Percentiles rank a stretch among this genome's conserved stretches.
Evolutionary conservation across 2,329 filamentous ascomycete species (phyloP).

Genomic region (Fusarium tjaetaba): DNA sequence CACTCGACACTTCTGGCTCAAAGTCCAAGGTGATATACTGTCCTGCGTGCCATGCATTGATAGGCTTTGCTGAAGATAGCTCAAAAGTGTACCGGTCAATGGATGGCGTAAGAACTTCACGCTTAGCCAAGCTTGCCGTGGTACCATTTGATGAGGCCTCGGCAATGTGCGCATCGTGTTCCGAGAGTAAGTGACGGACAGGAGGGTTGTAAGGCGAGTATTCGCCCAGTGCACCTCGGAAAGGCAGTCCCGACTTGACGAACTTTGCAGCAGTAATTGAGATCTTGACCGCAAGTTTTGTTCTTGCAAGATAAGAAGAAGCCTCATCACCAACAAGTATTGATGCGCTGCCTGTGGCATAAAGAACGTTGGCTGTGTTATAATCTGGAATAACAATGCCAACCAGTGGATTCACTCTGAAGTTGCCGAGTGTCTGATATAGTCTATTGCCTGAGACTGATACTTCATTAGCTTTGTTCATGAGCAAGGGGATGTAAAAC

Average conservation of each 20-base stretch:
- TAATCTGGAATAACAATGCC: conserved; percentile 81
- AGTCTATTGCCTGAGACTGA: conserved; percentile 79
- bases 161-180: conserved; percentile 52
- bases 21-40: conserved; percentile 85
- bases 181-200: conserved; percentile 70
- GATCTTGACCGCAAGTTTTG: conserved; percentile 78
- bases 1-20: conserved; percentile 71
- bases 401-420: conserved; percentile 71
- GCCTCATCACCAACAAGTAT: conserved; percentile 74
- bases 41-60: conserved; percentile 68
- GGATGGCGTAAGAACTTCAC: conserved; percentile 70
- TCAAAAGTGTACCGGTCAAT: conserved; percentile 71
- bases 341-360: conserved; percentile 74
- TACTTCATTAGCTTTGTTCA: conserved; percentile 14
- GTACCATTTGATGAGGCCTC: conserved; percentile 19
- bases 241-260: conserved; percentile 72
- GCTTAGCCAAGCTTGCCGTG: conserved; percentile 66
- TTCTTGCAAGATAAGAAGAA: conserved; percentile 69
- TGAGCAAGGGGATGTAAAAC: conserved; percentile 13
- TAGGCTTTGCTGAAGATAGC: conserved; percentile 39
- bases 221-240: conserved; percentile 68
- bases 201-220: conserved; percentile 83
- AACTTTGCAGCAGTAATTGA: conserved; percentile 69
- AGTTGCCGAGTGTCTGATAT: conserved; percentile 85
- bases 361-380: conserved; percentile 76